Base-by-base conservation (phyloP, 306 rosid genomes). In the Trifolium subterraneum region DNA sequence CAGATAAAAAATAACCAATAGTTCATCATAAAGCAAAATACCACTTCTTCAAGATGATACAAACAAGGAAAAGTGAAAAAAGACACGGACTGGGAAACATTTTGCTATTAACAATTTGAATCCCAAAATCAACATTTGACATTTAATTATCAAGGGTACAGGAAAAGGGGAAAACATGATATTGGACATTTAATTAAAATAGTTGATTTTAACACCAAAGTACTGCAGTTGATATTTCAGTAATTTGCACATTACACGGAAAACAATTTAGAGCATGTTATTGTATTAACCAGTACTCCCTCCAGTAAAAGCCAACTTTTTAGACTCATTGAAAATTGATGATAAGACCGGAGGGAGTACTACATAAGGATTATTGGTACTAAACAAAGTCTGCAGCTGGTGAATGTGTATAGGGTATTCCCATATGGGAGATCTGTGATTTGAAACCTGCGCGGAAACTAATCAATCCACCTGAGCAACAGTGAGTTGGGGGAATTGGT, bases 1-100 rank as follows among this genome's bases (percentile, higher is more conserved):
- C 73, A 79, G 76, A 68, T 45, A 71, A 33, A 69, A 61, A 48
- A 64, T 36, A 54, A 47, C 39, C 36, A 71, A 48, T 60, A 39
- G 14, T 38, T 78, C n/a, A 74, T 27, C 18, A 8, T 22, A 10
- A 14, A 25, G 41, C 25, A 68, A 56, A 41, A 41, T 6, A 70
- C 51, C 63, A 16, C 18, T 36, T 16, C 58, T 56, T 75, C 22
- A 13, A 52, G 44, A 61, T 20, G 16, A 29, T 11, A 38, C 59
- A 27, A 42, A 13, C 42, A 8, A 5, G 48, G 56, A 67, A 36
- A 23, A 22, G 29, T 63, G 38, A 71, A 31, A 31, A 27, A 35
- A 19, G 19, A 47, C 60, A 62, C 8, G 0, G 19, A 41, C 52
- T 39, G 33, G 68, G 58, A 48, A 59, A 59, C 11, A 54, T 39